Base-by-base conservation (phyloP, 176 grass and related monocot genomes). In the Otatea glauca region DNA sequence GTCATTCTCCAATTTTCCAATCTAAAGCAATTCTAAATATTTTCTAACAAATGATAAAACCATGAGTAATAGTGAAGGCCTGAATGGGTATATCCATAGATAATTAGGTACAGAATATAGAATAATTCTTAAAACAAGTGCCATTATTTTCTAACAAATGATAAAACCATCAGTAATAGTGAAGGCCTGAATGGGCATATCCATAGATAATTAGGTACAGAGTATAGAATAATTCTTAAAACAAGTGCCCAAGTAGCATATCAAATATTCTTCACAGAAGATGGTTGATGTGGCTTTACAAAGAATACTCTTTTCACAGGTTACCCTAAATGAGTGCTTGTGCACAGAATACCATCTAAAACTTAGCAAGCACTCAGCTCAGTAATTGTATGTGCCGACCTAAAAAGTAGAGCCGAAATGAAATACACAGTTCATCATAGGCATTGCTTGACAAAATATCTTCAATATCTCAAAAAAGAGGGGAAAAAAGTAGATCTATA, bases 141-240 rank as follows among this genome's bases (percentile, higher is more conserved):
- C n/a, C 23, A 29, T 29, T 66, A 72, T 80, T 58, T 94, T 37
- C 61, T 7, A 75, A 88, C 74, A 84, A 80, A 80, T 72, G 39
- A 72, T 35, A 37, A 20, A 64, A 45, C 35, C 34, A 80, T 43
- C 3, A 53, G 45, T 53, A 81, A 18, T 64, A 75, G 63, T 60
- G 41, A 59, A 14, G 7, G 6, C 92, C 80, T 89, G 91, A 67
- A 84, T 16, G 45, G 27, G 29, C 47, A 67, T 15, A 76, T 73
- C 34, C 59, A 6, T 74, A 29, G 10, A 32, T n/a, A n/a, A 29
- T 34, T 86, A 18, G 6, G 35, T 16, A 61, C 9, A 69, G 27
- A 73, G 12, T 37, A 53, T 53, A 3, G 61, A 71, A 67, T 72
- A 79, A 79, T 49, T 54, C 41, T 38, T 69, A 56, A 83, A 59